Base-by-base conservation (phyloP, 2,329 filamentous ascomycete species). In the Coniochaeta sp. region DNA sequence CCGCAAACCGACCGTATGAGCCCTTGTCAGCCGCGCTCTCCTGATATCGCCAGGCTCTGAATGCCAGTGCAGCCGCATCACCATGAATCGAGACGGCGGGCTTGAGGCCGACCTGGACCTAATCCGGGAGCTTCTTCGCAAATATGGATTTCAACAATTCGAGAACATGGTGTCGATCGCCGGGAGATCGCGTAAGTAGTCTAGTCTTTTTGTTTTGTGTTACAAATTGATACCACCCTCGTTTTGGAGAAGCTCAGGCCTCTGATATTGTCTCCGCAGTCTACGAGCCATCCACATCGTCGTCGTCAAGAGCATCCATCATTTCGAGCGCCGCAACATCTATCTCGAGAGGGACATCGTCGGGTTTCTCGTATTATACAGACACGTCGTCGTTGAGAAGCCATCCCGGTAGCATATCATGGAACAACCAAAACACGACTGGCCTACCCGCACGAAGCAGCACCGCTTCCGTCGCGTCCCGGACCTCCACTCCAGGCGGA, bases 271-370 rank as follows among this genome's bases (percentile, higher is more conserved):
- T 3, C 38, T 12, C 18, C 4, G 38, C 38, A 42, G 38, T 42
- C 38, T 42, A 42, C 22, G 38, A 42, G 22, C 38, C 38, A 12
- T 42, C 38, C 18, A 42, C 26, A 42, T 42, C 38, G n/a, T 42
- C 38, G 20, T 42, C 38, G n/a, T 42, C 38, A 24, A 42, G 38
- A 42, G 38, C 38, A 42, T 42, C 38, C 38, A 26, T 42, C 18
- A 24, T 42, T 24, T 42, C 38, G 5, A 42, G 38, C 38, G 38
- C 38, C 14, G 20, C 38, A 26, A 42, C 38, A 9, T 14, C 38
- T 3, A 26, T 42, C 6, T 42, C 38, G 6, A 16, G 38, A 42
- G 18, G n/a, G 3, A 42, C 38, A 9, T 42, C 38, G 10, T 42
- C 38, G 5, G 38, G 38, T 14, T 9, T 42, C 38, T 42, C 38